Base-by-base conservation (phyloP, 1,284 basidiomycete genomes). In the Hemileia vastatrix region DNA sequence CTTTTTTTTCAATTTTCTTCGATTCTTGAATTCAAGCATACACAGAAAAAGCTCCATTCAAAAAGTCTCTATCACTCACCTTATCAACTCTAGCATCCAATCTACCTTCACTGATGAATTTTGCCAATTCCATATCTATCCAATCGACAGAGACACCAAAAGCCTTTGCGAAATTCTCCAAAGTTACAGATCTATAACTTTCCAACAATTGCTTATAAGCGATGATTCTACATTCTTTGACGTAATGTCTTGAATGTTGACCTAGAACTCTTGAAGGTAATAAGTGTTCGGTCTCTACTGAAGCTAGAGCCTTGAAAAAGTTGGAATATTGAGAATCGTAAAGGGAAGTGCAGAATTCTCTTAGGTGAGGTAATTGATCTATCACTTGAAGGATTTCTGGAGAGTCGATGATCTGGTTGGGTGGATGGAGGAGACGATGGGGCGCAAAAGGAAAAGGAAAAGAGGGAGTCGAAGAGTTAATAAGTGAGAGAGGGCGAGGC, bases 21-120 rank as follows among this genome's bases (percentile, higher is more conserved):
- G 27, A 27, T 27, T 27, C 27, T 27, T 27, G 27, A 27, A 27
- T 27, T 27, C 27, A 27, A 27, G 27, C 27, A 27, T 2, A 27
- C 27, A 27, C 27, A 27, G 27, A 27, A 27, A 27, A 27, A 27
- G 27, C 27, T 27, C 27, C 27, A 27, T 27, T 27, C 27, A 27
- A n/a, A n/a, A n/a, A n/a, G n/a, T n/a, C n/a, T n/a, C n/a, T n/a
- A n/a, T n/a, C n/a, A n/a, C n/a, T n/a, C n/a, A 66, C 74, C 65
- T 73, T 74, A 65, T 76, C 72, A 51, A 76, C 75, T 47, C 73
- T 73, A 6, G 74, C 74, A 6, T 72, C 67, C 47, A 76, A 64
- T 6, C 74, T 66, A n/a, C 73, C 74, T 6, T 68, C 64, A 1
- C 73, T 69, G 63, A 76, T 76, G 65, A 76, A 76, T 13, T 72